phyloP scores from a whole-genome alignment of 139 green algal genomes.

The Haematococcus lacustris region DNA sequence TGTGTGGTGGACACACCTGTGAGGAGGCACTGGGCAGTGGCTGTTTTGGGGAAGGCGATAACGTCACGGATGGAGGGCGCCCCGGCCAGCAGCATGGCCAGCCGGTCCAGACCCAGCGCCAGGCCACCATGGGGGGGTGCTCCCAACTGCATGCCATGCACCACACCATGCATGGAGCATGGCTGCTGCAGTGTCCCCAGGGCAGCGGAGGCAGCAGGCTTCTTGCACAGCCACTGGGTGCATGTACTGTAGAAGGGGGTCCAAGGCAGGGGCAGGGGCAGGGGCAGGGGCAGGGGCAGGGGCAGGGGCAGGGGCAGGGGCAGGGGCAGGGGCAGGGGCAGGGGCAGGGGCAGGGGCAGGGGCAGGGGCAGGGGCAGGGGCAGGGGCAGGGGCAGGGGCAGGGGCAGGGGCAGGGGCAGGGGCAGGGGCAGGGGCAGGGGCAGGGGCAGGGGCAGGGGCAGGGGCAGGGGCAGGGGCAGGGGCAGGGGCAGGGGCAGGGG shows the following conservation, averaged over 20 bases:
- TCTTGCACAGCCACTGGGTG: neutral
- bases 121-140: constrained; percentile 92
- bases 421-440: neutral
- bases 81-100: constrained; percentile 87
- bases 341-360: neutral
- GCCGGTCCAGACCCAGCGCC: constrained; percentile 87
- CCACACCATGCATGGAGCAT: neutral
- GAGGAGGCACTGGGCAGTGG: constrained; percentile 77
- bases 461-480: too few species aligned
- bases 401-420: neutral
- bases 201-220: neutral
- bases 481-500: neutral
- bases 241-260: neutral
- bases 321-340: neutral
- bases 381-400: too few species aligned
- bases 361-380: neutral
- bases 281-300: neutral
- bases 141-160: constrained; percentile 32
- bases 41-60: constrained; percentile 99
- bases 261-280: neutral
- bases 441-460: neutral
- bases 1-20: constrained; percentile 41
- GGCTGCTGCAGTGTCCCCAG: neutral
- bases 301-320: neutral
- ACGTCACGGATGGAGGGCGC: constrained; percentile 90